Base-by-base conservation (phyloP, 495 filamentous ascomycete species). In the Aspergillus mulundensis region DNA sequence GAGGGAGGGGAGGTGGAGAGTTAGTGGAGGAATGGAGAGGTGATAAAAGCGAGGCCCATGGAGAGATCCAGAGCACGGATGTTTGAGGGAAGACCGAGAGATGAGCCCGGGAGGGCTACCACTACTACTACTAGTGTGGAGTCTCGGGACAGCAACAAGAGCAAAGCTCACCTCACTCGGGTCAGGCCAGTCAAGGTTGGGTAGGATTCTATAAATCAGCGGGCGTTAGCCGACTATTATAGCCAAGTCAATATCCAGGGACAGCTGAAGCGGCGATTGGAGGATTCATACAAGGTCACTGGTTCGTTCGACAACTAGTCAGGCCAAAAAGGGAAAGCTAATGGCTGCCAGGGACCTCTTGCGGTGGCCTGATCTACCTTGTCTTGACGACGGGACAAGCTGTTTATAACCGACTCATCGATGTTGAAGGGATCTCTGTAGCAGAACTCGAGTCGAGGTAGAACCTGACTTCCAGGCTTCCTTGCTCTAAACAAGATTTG, bases 71-170 rank as follows among this genome's bases (percentile, higher is more conserved):
- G 43, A 59, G 60, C 58, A 66, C 62, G 66, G 64, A 56, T 60
- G 48, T 59, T 58, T 58, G 62, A 64, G 47, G 65, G 56, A 62
- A 64, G 63, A 53, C 60, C 56, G 60, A 66, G 60, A 66, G 64
- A 63, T 60, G 64, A 58, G 47, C 59, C 61, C 53, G 58, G 58
- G 56, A 61, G 54, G 59, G 57, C 53, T 60, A 40, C 15, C 11
- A 36, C 34, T n/a, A n/a, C n/a, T n/a, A 36, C 5, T 16, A 40
- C 15, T 18, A 65, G 62, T 65, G 66, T 68, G 65, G 62, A 57
- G 58, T 59, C 57, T 61, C 57, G 54, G 60, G 57, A 58, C 48
- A 56, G 54, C 43, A 55, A 48, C 57, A 53, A 56, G 57, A 54
- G 40, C 34, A 40, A 50, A 34, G 38, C 48, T 20, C 48, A 39